Conservation (phyloP, 768 basidiomycete genomes). For the Suillus tomentosus region DNA sequence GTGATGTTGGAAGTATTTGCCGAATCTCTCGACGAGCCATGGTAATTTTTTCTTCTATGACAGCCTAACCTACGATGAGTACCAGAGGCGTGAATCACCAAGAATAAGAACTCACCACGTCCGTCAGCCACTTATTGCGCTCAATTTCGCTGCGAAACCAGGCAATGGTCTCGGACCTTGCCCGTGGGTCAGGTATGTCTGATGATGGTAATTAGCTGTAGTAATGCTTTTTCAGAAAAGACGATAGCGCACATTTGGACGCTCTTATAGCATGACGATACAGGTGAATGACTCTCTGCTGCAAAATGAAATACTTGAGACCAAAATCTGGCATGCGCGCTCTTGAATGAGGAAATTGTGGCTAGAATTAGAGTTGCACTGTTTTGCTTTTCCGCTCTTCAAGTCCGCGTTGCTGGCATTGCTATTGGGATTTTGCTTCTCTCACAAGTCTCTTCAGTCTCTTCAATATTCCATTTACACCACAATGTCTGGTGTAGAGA, state of each 20-base stretch:
- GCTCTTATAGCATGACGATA: slow-evolving; percentile 73
- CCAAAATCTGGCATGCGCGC: slow-evolving; percentile 33
- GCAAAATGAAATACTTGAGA: slow-evolving; percentile 77
- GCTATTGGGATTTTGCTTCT: slow-evolving; percentile 15
- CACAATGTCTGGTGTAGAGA: slow-evolving; percentile 38
- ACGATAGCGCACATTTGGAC: slow-evolving; percentile 51
- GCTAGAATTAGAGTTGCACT: slow-evolving; percentile 14
- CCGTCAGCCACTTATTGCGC: slow-evolving; percentile 55
- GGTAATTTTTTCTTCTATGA: slow-evolving; percentile 64
- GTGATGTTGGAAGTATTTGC: slow-evolving; percentile 49
- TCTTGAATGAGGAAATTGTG: slow-evolving; percentile 10
- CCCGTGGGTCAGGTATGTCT: slow-evolving; percentile 65
- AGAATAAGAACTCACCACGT: slow-evolving; percentile 46
- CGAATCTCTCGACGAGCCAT: slow-evolving; percentile 60
- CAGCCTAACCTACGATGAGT: slow-evolving; percentile 39
- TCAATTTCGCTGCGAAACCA: slow-evolving; percentile 81
- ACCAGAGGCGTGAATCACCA: background rate
- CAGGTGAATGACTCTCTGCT: slow-evolving; percentile 57
- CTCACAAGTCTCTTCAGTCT: slow-evolving; percentile 13
- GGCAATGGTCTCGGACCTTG: slow-evolving; percentile 63
- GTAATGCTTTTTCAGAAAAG: background rate
- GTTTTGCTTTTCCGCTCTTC: slow-evolving; percentile 22
- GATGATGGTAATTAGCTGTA: background rate
- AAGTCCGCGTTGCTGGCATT: slow-evolving; percentile 18
- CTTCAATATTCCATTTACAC: slow-evolving; percentile 16